Evolutionary conservation across 1,284 basidiomycete genomes (phyloP).

Genomic region (Irpex rosettiformis): DNA sequence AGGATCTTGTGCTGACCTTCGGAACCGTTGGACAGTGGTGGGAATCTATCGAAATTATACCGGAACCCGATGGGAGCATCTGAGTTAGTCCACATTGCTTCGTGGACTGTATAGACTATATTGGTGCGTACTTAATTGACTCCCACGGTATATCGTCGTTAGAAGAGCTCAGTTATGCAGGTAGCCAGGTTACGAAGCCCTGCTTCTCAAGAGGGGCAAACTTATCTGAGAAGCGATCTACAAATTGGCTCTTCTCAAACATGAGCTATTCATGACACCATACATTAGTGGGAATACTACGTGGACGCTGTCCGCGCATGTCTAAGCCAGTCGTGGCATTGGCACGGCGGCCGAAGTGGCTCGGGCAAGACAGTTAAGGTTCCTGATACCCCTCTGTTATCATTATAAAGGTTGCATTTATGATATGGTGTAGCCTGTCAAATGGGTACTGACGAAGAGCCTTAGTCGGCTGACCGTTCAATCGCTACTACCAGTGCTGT

Average conservation of each 20-base stretch:
- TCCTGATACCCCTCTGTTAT: too few relatives aligned
- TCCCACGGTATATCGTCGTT: not conserved
- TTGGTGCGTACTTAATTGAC: not conserved
- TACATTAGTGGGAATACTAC: not conserved
- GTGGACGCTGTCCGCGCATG: not conserved
- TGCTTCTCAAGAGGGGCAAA: not conserved
- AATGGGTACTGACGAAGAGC: too few relatives aligned
- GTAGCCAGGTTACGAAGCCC: not conserved
- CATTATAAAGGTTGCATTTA: not conserved
- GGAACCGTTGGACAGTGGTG: conserved; percentile 9
- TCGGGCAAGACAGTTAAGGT: too few relatives aligned
- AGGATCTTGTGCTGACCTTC: not conserved
- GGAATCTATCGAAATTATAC: conserved; percentile 7
- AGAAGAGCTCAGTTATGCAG: not conserved
- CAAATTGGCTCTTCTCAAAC: not conserved
- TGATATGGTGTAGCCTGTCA: too few relatives aligned
- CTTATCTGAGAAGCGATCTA: not conserved
- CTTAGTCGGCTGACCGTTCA: too few relatives aligned
- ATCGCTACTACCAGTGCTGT: too few relatives aligned
- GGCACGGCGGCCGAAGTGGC: too few relatives aligned
- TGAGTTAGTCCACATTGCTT: not conserved
- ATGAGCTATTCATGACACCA: not conserved
- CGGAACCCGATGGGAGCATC: conserved; percentile 11
- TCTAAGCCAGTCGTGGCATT: not conserved
- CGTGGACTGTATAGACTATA: not conserved